Conservation (phyloP, 23 red algal genomes). For the Gracilaria caudata region DNA sequence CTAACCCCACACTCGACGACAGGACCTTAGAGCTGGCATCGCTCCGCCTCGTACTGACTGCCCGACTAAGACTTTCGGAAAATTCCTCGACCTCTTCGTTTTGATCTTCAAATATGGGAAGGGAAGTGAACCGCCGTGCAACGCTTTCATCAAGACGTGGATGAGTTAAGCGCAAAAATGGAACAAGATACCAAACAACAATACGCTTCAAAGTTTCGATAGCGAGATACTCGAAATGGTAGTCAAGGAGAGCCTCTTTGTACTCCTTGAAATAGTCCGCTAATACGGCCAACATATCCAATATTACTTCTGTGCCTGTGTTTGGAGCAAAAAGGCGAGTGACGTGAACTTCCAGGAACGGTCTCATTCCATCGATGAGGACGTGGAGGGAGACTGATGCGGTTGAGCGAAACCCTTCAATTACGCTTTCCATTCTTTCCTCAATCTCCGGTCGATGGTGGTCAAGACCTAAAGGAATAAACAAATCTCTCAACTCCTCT, state of each 20-base stretch:
- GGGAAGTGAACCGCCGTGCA: slow-evolving; percentile 53
- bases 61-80: not conserved
- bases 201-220: slow-evolving; percentile 61
- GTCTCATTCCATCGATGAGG: slow-evolving; percentile 41
- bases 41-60: not conserved
- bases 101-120: slow-evolving; percentile 57
- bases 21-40: slow-evolving; percentile 7
- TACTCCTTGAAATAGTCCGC: slow-evolving; percentile 53
- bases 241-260: slow-evolving; percentile 44
- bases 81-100: slow-evolving; percentile 17
- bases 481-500: slow-evolving; percentile 63
- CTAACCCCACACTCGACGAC: not conserved
- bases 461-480: slow-evolving; percentile 49
- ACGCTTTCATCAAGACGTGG: slow-evolving; percentile 47
- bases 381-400: slow-evolving; percentile 39
- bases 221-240: slow-evolving; percentile 74
- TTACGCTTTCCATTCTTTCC: slow-evolving; percentile 63
- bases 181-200: slow-evolving; percentile 61
- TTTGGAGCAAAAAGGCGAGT: slow-evolving; percentile 53
- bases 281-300: slow-evolving; percentile 57
- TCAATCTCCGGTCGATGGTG: slow-evolving; percentile 53
- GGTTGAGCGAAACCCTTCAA: slow-evolving; percentile 57
- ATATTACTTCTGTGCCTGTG: slow-evolving; percentile 71
- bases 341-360: slow-evolving; percentile 24
- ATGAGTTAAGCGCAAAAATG: slow-evolving; percentile 44